Conservation (phyloP, 768 basidiomycete genomes). For the Sarcomyxa edulis region DNA sequence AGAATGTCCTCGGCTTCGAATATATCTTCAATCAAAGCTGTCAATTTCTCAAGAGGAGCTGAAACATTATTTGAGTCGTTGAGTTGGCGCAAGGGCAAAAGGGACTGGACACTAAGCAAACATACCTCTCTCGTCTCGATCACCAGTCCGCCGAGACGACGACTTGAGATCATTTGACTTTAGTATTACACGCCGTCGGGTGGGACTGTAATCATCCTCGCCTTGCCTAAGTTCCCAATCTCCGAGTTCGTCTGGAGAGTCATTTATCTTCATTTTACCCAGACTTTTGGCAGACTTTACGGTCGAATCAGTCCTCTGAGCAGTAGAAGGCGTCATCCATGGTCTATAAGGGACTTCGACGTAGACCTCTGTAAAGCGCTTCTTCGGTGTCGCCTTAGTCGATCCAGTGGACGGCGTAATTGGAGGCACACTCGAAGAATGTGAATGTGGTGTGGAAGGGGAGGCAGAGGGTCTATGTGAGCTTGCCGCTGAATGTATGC, state of each 20-base stretch:
- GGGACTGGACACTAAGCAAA: slow-evolving; percentile 3
- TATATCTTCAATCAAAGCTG: slow-evolving; percentile 74
- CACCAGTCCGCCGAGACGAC: slow-evolving; percentile 59
- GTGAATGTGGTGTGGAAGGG: slow-evolving; percentile 15
- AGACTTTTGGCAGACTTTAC: slow-evolving; percentile 12
- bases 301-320: slow-evolving; percentile 19
- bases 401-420: slow-evolving; percentile 17
- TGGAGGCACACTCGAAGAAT: slow-evolving; percentile 9
- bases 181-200: slow-evolving; percentile 12
- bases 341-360: slow-evolving; percentile 41
- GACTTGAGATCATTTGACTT: slow-evolving; percentile 35
- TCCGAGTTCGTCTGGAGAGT: slow-evolving; percentile 41
- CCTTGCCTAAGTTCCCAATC: slow-evolving; percentile 61
- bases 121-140: slow-evolving; percentile 71
- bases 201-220: slow-evolving; percentile 27
- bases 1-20: slow-evolving; percentile 78
- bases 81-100: neutral
- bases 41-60: slow-evolving; percentile 76
- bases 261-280: slow-evolving; percentile 25
- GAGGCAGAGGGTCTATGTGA: slow-evolving; percentile 21
- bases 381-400: slow-evolving; percentile 29
- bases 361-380: slow-evolving; percentile 35
- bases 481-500: slow-evolving; percentile 28
- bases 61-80: slow-evolving; percentile 5
- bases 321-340: slow-evolving; percentile 39